Evolutionary conservation across 2,329 filamentous ascomycete species (phyloP).

Genomic region (Talaromyces sp.): DNA sequence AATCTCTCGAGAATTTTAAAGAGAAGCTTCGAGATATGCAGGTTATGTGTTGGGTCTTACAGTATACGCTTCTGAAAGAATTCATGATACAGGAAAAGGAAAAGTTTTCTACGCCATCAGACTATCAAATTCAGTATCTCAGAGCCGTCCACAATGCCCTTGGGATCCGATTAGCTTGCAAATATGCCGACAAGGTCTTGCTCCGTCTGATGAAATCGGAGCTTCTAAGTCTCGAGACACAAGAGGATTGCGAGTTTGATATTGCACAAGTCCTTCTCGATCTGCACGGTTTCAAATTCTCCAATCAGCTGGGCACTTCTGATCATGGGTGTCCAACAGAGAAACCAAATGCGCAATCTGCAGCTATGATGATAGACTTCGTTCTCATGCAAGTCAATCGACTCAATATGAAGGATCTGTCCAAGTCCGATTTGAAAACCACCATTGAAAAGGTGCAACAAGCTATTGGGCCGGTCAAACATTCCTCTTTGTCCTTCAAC

Average conservation of each 20-base stretch:
- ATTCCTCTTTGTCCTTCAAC: slow-evolving; percentile 81
- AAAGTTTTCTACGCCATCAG: slow-evolving; percentile 63
- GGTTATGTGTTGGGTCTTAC: slow-evolving; percentile 80
- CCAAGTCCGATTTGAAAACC: slow-evolving; percentile 84
- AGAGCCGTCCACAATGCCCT: slow-evolving; percentile 79
- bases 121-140: slow-evolving; percentile 74
- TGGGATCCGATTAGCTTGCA: slow-evolving; percentile 81
- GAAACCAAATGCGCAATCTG: slow-evolving; percentile 74
- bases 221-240: slow-evolving; percentile 68
- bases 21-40: slow-evolving; percentile 82
- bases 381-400: slow-evolving; percentile 76
- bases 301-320: slow-evolving; percentile 63
- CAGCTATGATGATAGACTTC: slow-evolving; percentile 77
- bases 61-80: slow-evolving; percentile 76
- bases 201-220: slow-evolving; percentile 86
- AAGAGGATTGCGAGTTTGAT: slow-evolving; percentile 82
- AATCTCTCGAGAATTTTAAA: slow-evolving; percentile 50
- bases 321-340: slow-evolving; percentile 80
- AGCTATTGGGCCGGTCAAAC: slow-evolving; percentile 72
- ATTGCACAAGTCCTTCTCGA: slow-evolving; percentile 82
- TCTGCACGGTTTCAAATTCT: slow-evolving; percentile 75
- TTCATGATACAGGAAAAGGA: slow-evolving; percentile 65
- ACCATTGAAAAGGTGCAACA: slow-evolving; percentile 93
- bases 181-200: slow-evolving; percentile 79
- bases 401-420: slow-evolving; percentile 83